A percentile compares a stretch with the other conserved stretches of the same genome.
Conservation (phyloP, 176 grass and related monocot species). For the Zizania latifolia region DNA sequence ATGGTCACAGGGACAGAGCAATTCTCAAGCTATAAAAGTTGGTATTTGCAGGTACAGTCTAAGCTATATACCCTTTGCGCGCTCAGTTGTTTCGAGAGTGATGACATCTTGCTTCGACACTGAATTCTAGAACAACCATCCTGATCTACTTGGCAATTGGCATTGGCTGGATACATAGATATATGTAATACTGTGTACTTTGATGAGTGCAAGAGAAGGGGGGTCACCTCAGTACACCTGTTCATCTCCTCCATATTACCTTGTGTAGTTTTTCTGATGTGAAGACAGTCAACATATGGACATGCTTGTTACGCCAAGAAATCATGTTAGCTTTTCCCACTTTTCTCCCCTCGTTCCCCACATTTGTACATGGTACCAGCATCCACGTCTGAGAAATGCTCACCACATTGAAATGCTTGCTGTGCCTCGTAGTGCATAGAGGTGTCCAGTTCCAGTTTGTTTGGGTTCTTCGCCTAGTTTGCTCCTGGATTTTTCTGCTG, state of each 20-base stretch:
- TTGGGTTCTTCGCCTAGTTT: no score
- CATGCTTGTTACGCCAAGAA: neutral
- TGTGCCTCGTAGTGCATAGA: no score
- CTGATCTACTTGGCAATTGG: neutral
- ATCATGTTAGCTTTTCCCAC: neutral
- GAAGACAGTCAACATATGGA: slow-evolving; percentile 3
- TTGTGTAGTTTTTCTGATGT: neutral
- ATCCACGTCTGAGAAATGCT: neutral
- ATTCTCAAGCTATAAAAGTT: slow-evolving; percentile 17
- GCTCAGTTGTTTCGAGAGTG: slow-evolving; percentile 78
- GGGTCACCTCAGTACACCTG: neutral
- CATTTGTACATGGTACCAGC: neutral
- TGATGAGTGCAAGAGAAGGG: neutral
- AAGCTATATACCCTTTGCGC: slow-evolving; percentile 98
- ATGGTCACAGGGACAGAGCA: neutral
- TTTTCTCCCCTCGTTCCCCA: neutral
- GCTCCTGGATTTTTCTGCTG: neutral
- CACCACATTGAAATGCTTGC: neutral
- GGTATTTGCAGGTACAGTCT: slow-evolving; percentile 87
- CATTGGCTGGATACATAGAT: neutral
- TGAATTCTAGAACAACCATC: slow-evolving; percentile 63
- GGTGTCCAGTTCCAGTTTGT: no score
- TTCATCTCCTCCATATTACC: neutral
- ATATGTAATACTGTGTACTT: slow-evolving; percentile 13
- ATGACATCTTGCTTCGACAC: slow-evolving; percentile 92